Base-by-base conservation (phyloP, 768 basidiomycete genomes). In the Lactarius quietus region DNA sequence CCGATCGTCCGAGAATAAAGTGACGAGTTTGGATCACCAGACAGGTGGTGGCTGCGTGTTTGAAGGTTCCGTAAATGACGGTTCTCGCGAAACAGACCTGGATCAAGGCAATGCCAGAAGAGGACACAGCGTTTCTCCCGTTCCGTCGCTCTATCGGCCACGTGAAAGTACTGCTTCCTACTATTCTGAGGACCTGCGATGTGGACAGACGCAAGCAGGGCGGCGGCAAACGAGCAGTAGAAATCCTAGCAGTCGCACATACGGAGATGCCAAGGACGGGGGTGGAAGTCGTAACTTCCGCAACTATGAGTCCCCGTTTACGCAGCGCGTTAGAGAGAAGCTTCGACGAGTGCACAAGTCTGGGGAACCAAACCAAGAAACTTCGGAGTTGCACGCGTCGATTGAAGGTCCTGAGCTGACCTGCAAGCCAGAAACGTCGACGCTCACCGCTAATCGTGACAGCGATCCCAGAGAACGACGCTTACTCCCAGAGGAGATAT, bases 311-410 rank as follows among this genome's bases (percentile, higher is more conserved):
- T 77, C 80, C 23, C 76, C 77, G 5, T 83, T 86, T 73, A 72
- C 80, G 39, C 68, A 70, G 38, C 81, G 80, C 55, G 78, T 81
- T 6, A 78, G 79, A 62, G 77, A 81, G 59, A 83, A 81, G 68
- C 72, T 77, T 31, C 70, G 51, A 36, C 52, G 59, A 5, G 62
- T 38, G 43, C 48, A 61, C 28, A 59, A 39, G 28, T 23, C 52
- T 18, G 38, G 53, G 43, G 17, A 29, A 17, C 43, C n/a, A 36
- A 43, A 29, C 48, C 18, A 48, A 10, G 29, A 23, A 31, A 20
- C 20, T 23, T 23, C 18, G 28, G 43, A 51, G 26, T 33, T 17
- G 31, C 39, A 1, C 14, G 18, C 52, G 8, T 43, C 23, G 10
- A 18, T 38, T 17, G 26, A 33, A 43, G 17, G 51, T 38, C 36